A percentile compares a stretch with the other conserved stretches of the same genome.
phyloP scores from a whole-genome alignment of 495 filamentous ascomycete species.

The Talaromyces ruber region DNA sequence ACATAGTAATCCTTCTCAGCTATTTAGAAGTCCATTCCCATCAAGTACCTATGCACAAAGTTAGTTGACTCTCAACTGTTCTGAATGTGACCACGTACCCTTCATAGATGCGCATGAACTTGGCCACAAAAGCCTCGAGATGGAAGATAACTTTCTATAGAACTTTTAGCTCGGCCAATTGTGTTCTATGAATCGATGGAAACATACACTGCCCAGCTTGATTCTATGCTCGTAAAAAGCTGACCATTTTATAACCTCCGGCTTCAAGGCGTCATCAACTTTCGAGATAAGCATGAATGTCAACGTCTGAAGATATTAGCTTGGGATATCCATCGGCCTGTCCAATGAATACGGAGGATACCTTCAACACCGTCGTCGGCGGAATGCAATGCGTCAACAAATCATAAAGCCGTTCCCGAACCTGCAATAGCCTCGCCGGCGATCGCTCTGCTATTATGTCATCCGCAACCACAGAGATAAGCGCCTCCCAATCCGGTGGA shows the following conservation, averaged over 20 bases:
- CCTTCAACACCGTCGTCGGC: conserved; percentile 84
- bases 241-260: conserved; percentile 89
- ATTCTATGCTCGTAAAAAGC: conserved; percentile 96
- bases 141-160: conserved; percentile 89
- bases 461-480: conserved; percentile 77
- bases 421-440: conserved; percentile 73
- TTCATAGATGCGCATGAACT: conserved; percentile 94
- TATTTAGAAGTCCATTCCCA: conserved; percentile 75
- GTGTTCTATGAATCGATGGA: not conserved
- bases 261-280: conserved; percentile 80
- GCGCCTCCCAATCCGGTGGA: conserved; percentile 90
- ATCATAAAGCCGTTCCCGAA: conserved; percentile 89
- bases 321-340: not conserved
- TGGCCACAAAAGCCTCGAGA: conserved; percentile 94
- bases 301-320: conserved; percentile 43
- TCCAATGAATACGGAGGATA: conserved; percentile 11
- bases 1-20: not conserved
- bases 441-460: conserved; percentile 90
- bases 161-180: conserved; percentile 10
- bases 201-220: conserved; percentile 63
- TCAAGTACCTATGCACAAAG: conserved; percentile 53
- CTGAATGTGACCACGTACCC: conserved; percentile 32
- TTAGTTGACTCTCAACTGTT: conserved; percentile 11
- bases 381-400: conserved; percentile 95
- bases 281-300: conserved; percentile 85